A percentile compares a stretch with the other conserved stretches of the same genome.
These are phyloP conservation scores for Exophiala lecanii-corni DNA, from an alignment of 2,329 filamentous ascomycete genomes.

Conservation along the genomic window DNA sequence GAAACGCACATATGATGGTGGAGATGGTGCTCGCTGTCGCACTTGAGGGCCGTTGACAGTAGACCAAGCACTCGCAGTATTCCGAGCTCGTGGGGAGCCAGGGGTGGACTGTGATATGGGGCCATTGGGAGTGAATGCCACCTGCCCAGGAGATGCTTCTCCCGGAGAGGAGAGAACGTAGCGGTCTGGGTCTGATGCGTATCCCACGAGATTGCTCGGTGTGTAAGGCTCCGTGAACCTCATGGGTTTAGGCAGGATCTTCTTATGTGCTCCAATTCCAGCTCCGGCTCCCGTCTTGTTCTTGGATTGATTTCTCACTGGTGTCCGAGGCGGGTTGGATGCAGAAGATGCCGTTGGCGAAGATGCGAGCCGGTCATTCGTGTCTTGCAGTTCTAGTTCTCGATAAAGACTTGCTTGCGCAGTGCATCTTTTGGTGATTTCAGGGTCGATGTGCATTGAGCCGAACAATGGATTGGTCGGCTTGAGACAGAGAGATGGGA, in stretches of 20 bases:
- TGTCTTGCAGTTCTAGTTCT: constrained; percentile 27
- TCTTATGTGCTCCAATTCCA: constrained; percentile 10
- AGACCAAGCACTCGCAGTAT: constrained; percentile 32
- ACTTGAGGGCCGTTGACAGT: constrained; percentile 37
- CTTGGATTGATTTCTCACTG: constrained; percentile 7
- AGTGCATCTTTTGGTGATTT: constrained; percentile 52
- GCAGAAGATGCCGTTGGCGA: neutral
- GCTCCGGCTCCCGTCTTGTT: neutral
- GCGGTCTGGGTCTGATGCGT: constrained; percentile 36
- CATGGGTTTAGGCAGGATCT: constrained; percentile 25
- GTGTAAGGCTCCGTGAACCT: constrained; percentile 33
- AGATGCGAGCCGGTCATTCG: neutral
- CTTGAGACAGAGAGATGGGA: constrained; percentile 66
- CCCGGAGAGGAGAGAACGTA: constrained; percentile 36
- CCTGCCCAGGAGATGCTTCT: constrained; percentile 32
- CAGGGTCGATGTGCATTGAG: constrained; percentile 61
- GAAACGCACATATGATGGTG: constrained; percentile 10
- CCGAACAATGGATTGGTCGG: constrained; percentile 61
- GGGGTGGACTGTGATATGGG: neutral
- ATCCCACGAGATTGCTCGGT: constrained; percentile 25
- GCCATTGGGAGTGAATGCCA: neutral
- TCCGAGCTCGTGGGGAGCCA: neutral
- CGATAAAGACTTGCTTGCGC: constrained; percentile 32
- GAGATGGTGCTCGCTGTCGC: constrained; percentile 24
- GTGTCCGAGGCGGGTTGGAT: neutral